Percentiles rank a stretch among this genome's conserved stretches.
Evolutionary conservation across 2,329 filamentous ascomycete genomes (phyloP).

Genomic region (Cryphonectria japonica): DNA sequence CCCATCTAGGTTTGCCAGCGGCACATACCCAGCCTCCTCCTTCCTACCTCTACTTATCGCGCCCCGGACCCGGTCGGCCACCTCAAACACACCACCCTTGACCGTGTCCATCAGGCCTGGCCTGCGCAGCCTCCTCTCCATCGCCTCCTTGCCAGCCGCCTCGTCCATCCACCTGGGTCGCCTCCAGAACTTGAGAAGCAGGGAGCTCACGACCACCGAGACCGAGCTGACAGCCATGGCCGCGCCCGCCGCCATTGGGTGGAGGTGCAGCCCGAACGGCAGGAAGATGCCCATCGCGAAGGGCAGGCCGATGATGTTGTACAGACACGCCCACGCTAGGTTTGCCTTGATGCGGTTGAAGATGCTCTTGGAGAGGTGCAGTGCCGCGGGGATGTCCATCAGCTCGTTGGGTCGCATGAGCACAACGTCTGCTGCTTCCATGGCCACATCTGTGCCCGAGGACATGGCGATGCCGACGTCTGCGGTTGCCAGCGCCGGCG

Average conservation of each 20-base stretch:
- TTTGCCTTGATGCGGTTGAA: conserved; percentile 95
- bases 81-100: conserved; percentile 47
- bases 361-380: conserved; percentile 81
- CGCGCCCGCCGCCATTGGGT: conserved; percentile 91
- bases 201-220: conserved; percentile 81
- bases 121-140: conserved; percentile 48
- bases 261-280: conserved; percentile 83
- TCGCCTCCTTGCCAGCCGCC: conserved; percentile 60
- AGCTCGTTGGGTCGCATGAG: conserved; percentile 92
- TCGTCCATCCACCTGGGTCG: conserved; percentile 87
- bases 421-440: conserved; percentile 95
- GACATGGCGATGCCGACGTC: conserved; percentile 92
- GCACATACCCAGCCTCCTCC: conserved; percentile 62
- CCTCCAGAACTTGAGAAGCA: conserved; percentile 86
- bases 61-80: conserved; percentile 42
- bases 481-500: conserved; percentile 88
- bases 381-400: conserved; percentile 86
- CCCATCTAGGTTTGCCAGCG: conserved; percentile 56
- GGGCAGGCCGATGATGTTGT: conserved; percentile 88
- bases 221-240: conserved; percentile 93
- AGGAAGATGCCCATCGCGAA: conserved; percentile 98
- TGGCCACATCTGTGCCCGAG: conserved; percentile 92
- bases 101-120: conserved; percentile 45
- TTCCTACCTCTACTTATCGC: conserved; percentile 38
- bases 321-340: conserved; percentile 87